Base-by-base conservation (phyloP, 1,139 yeast genomes). In the Entelexis paramagnoliae region DNA sequence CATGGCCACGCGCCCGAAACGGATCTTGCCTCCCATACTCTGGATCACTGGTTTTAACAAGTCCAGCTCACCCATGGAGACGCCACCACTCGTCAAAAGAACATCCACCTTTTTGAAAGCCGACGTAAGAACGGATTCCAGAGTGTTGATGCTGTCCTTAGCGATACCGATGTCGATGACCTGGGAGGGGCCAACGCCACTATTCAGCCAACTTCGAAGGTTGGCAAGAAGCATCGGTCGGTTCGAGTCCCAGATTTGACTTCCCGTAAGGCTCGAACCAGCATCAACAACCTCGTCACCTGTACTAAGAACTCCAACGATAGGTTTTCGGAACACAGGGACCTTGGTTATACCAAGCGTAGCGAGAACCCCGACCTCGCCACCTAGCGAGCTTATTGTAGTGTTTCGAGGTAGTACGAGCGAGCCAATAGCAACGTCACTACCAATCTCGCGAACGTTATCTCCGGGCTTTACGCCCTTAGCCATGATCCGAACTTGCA, bases 61-160 rank as follows among this genome's bases (percentile, higher is more conserved):
- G 56, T 75, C 79, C 38, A 68, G 55, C 58, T 75, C 79, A 2
- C 79, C 79, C 79, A 75, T 75, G 0, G 79, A 75, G 2, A 75
- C 79, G 14, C 79, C 79, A 2, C 79, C 79, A 1, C 77, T 71
- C 1, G 79, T 74, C 41, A 75, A 66, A 30, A 75, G 57, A 38
- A 70, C 69, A 53, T 75, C 79, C 17, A 70, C 62, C 28, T 52
- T 42, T 2, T 59, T 46, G 11, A 71, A 59, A 0, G 72, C 70
- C 1, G 55, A 51, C 3, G 46, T 41, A 17, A 73, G 54, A 3
- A 50, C 55, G 1, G 38, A 39, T n/a, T 56, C 62, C 5, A 74
- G 60, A 0, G 58, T 53, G 1, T 49, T 59, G 6, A 64, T 53
- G 2, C 58, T 58, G 54, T 75, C 79, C 2, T 59, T 49, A 1